Evolutionary conservation across 139 green algal species (phyloP).

Genomic region (Parachlorella kessleri): DNA sequence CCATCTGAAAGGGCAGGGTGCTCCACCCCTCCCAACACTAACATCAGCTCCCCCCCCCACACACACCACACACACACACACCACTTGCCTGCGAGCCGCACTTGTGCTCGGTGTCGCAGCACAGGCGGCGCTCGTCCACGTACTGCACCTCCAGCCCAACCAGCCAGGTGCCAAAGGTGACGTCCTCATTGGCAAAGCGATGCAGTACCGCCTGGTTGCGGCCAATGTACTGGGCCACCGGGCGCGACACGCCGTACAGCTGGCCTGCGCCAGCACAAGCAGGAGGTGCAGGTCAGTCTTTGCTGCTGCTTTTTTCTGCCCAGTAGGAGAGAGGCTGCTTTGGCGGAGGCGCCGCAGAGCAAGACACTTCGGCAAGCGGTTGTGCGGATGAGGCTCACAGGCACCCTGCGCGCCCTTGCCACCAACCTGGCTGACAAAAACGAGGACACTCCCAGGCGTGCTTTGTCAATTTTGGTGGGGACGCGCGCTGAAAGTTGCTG

Average conservation of each 20-base stretch:
- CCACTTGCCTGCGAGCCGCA: constrained; percentile 42
- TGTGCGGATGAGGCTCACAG: too few species aligned
- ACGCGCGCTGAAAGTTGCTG: too few species aligned
- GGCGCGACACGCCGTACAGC: constrained; percentile 57
- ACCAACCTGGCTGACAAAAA: too few species aligned
- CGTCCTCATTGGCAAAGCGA: constrained; percentile 73
- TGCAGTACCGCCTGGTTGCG: constrained; percentile 63
- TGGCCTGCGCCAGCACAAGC: constrained; percentile 24
- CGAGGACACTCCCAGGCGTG: too few species aligned
- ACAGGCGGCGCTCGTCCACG: constrained; percentile 68
- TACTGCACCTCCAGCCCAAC: constrained; percentile 69
- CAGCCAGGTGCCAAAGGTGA: constrained; percentile 75
- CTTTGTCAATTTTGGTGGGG: too few species aligned
- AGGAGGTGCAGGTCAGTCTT: not conserved
- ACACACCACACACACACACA: not conserved
- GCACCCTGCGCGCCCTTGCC: too few species aligned
- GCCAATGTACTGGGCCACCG: constrained; percentile 60
- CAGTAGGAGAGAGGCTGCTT: too few species aligned
- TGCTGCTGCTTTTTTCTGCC: too few species aligned
- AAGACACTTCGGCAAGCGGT: too few species aligned
- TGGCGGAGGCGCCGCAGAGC: too few species aligned
- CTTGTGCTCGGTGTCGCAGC: constrained; percentile 53
- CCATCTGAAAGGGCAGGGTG: too few species aligned
- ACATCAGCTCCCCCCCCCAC: not conserved
- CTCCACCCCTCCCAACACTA: not conserved